Evolutionary conservation across 805 yeast genomes (phyloP), one percentile per base, ranked within the genome.

Genomic region (Cyberlindnera veronae): DNA sequence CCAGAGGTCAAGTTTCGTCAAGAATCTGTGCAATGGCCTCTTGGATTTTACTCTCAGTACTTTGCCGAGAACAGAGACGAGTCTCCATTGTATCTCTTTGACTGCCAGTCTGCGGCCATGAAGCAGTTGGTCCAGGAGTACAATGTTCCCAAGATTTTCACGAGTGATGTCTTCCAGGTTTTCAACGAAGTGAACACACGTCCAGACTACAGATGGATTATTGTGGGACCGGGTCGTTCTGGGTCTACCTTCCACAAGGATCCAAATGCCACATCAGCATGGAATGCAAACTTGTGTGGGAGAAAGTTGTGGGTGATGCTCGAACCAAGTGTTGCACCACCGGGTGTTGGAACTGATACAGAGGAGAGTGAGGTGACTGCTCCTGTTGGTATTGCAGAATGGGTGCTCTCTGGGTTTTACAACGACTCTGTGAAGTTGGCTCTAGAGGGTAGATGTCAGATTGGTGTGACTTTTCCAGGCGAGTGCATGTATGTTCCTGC

Each of bases 211-310:
- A 75, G 91, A n/a, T 89, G 97, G 97, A 65, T 89, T 17, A 90
- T 90, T 34, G 72, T 84, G 7, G 97, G 97, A 0, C 89, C 95
- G 2, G 68, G 66, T 16, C 63, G 95, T 35, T 79, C 88, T 7
- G 97, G 96, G 0, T 85, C 95, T 1, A 84, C 95, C 0, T 89
- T 88, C 61, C 97, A 89, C 60, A 89, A 90, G 53, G 97, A 89
- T 55, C 97, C 97, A 7, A 89, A 89, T 57, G 76, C 77, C 32
- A 90, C 96, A 0, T 77, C 84, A 37, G 96, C 96, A 0, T 89
- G 96, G 96, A 89, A 89, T 58, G 76, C 90, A 0, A 78, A 81
- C 2, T 60, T 89, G 2, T 66, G 74, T 2, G 96, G 96, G 1
- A 64, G 74, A 38, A 88, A 88, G 59, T 67, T 89, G 33, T 88